Evolutionary conservation across 2,329 filamentous ascomycete genomes (phyloP), one percentile per base, ranked within the genome.

Genomic region (Chrysoporthe austroafricana): DNA sequence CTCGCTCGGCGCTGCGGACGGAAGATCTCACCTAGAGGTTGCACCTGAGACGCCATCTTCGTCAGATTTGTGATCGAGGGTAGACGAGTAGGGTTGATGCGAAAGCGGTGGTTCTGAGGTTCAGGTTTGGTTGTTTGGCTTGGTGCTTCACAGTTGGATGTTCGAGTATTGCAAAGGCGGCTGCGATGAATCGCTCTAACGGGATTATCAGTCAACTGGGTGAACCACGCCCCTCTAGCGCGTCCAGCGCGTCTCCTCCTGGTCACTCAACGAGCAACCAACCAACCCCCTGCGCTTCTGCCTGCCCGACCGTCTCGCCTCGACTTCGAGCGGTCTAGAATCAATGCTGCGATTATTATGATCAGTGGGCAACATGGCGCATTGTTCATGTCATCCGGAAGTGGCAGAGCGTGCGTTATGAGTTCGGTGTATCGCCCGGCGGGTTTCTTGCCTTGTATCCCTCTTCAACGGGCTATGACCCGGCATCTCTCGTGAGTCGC

Each of bases 41-140:
- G 85, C 66, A 93, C 85, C 80, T 92, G 90, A 67, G 91, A 91
- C 57, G 91, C 86, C 90, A 93, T 92, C 13, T 56, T 72, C 63
- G 44, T 43, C 65, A 14, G 2, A 3, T 60, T 26, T 18, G 50
- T 50, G 48, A 13, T 57, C 18, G 21, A 16, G 16, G 18, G 42
- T 6, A 18, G 42, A 44, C 13, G 50, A 56, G 39, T 26, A 14
- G 52, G 52, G 18, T 63, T 34, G 39, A 21, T 44, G 50, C 5
- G 50, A 34, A 46, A 16, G 13, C 54, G 52, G 34, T 66, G 63
- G 13, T 63, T 18, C 42, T 52, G 48, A 34, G 4, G 43, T 34
- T 46, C n/a, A 32, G 46, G 26, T 58, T 21, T 63, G 52, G n/a
- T 62, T 57, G 26, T n/a, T 36, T 46, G 39, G 42, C 56, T 58